These are phyloP conservation scores for Isabelozyma pseudorhagii DNA, from an alignment of 805 yeast genomes.

Conservation along the genomic window DNA sequence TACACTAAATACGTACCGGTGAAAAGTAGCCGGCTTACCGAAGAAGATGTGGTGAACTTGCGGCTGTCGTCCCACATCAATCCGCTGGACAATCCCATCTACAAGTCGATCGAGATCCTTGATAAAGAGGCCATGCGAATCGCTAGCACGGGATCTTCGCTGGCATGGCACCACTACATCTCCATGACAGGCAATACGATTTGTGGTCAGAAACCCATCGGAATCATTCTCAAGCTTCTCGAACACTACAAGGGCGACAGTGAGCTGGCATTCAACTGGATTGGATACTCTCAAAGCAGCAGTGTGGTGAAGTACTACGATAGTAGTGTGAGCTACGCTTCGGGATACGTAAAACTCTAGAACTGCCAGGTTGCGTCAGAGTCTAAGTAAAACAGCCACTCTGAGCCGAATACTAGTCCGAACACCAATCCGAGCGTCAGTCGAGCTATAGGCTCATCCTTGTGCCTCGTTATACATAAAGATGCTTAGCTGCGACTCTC, in stretches of 20 bases:
- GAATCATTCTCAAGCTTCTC: conserved; percentile 54
- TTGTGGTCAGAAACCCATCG: conserved; percentile 87
- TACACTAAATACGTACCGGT: conserved; percentile 33
- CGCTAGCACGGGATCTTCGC: conserved; percentile 52
- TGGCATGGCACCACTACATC: conserved; percentile 66
- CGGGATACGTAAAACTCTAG: conserved; percentile 52
- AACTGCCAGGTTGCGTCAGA: not conserved
- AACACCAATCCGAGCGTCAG: too few relatives aligned
- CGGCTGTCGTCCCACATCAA: conserved; percentile 1
- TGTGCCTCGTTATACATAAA: too few relatives aligned
- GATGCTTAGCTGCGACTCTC: too few relatives aligned
- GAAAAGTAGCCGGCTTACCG: not conserved
- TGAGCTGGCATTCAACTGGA: conserved; percentile 56
- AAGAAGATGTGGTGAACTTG: conserved; percentile 1
- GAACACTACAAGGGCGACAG: conserved; percentile 25
- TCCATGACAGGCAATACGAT: conserved; percentile 77
- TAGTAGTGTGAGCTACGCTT: conserved; percentile 88
- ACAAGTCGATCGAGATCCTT: conserved; percentile 67
- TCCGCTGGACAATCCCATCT: conserved; percentile 44
- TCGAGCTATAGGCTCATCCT: too few relatives aligned
- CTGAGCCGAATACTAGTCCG: too few relatives aligned
- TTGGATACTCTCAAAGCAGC: conserved; percentile 77
- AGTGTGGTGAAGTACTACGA: conserved; percentile 47
- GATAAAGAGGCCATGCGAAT: conserved; percentile 72
- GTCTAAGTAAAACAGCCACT: too few relatives aligned